Base-by-base conservation (phyloP, 2,329 filamentous ascomycete genomes). In the Plectosphaerella cucumerina region DNA sequence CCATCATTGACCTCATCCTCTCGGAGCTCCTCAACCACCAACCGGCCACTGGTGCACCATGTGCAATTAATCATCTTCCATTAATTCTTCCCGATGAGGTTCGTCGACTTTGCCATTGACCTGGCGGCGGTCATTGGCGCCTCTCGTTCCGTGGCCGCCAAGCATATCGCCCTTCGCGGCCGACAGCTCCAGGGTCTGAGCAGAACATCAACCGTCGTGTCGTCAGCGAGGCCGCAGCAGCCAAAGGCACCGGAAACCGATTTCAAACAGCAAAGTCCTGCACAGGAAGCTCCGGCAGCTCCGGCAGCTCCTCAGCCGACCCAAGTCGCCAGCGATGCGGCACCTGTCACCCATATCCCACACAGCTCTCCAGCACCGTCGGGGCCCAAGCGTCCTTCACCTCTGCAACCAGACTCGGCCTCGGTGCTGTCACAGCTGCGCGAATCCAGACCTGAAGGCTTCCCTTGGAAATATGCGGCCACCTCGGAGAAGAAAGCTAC, bases 121-220 rank as follows among this genome's bases (percentile, higher is more conserved):
- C 73, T 87, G 60, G 82, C 85, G 58, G 81, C 85, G 54, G 75
- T 92, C 57, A 76, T 87, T 66, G 83, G 79, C 73, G 87, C 84
- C 64, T 86, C 87, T 47, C 81, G 84, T 53, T 80, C 80, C 33
- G 78, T 92, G 54, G 86, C 85, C 46, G 69, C 76, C 46, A 84
- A 80, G 65, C 84, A 86, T 66, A 64, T 81, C 46, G 80, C 80
- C 52, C 70, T 86, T 48, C 75, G 82, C 56, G 65, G 73, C 51
- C 71, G 74, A 42, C 81, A 84, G 65, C 63, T 81, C 50, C 76
- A 81, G 53, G 70, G 67, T 42, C 80, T 78, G 61, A 66, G 66
- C 57, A 69, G 68, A 55, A 73, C 72, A 4, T 78, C 75, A 34
- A 77, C 70, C 50, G 66, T 77, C 33, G 62, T 67, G 10, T 59